phyloP scores from a whole-genome alignment of 352 stramenopile genomes.

The Phytophthora kernoviae region DNA sequence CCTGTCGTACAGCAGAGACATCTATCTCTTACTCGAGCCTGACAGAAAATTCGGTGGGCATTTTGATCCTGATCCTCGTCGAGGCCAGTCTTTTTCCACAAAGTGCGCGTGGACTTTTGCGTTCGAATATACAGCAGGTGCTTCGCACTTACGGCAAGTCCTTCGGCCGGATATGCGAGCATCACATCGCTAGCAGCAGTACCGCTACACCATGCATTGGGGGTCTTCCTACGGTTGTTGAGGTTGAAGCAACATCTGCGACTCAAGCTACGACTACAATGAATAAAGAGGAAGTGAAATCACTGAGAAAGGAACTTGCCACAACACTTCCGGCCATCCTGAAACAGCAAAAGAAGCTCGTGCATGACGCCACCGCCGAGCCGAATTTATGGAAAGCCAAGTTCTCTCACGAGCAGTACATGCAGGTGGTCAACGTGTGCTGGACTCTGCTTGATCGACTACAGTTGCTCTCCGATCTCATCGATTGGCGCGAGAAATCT shows the following conservation, averaged over 20 bases:
- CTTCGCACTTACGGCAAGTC: conserved; percentile 45
- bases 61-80: conserved; percentile 68
- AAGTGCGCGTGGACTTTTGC: conserved; percentile 56
- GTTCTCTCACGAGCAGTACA: conserved; percentile 65
- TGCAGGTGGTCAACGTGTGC: conserved; percentile 44
- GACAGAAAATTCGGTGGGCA: conserved; percentile 70
- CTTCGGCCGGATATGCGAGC: conserved; percentile 52
- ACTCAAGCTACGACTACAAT: conserved; percentile 18
- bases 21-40: conserved; percentile 62
- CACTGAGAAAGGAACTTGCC: conserved; percentile 47
- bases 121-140: conserved; percentile 59
- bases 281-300: conserved; percentile 28
- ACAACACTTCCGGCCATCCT: conserved; percentile 41
- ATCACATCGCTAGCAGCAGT: conserved; percentile 46
- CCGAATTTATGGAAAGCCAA: conserved; percentile 58
- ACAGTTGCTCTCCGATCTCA: conserved; percentile 65
- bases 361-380: conserved; percentile 57
- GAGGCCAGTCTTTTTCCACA: conserved; percentile 53
- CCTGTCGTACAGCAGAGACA: conserved; percentile 31
- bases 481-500: conserved; percentile 58
- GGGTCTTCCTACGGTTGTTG: conserved; percentile 17
- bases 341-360: conserved; percentile 50
- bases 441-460: conserved; percentile 58
- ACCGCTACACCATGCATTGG: conserved; percentile 12
- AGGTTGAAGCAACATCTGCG: conserved; percentile 4